A percentile compares a stretch with the other conserved stretches of the same genome.
phyloP scores from a whole-genome alignment of 352 stramenopile genomes.

The Globisporangium spinosum region DNA sequence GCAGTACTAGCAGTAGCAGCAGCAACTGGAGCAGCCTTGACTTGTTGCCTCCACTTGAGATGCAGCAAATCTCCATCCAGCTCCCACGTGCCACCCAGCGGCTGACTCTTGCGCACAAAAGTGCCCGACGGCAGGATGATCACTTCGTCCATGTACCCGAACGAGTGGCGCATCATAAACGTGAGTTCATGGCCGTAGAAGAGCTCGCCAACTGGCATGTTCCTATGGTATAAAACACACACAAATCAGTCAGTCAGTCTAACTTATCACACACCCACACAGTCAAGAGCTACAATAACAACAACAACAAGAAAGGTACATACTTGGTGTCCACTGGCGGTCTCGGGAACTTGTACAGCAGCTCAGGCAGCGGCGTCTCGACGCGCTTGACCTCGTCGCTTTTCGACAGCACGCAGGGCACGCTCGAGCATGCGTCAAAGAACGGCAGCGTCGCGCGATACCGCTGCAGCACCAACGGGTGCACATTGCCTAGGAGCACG shows the following conservation, averaged over 20 bases:
- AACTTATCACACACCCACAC: neutral
- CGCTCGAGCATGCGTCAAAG: constrained; percentile 68
- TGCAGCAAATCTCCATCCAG: constrained; percentile 79
- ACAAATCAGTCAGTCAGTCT: neutral
- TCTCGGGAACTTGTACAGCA: constrained; percentile 71
- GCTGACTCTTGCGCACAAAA: constrained; percentile 70
- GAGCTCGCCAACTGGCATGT: constrained; percentile 52
- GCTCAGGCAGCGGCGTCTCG: constrained; percentile 55
- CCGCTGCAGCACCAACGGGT: constrained; percentile 68
- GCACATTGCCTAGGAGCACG: constrained; percentile 62
- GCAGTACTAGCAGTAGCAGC: neutral
- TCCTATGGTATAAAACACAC: constrained; percentile 19
- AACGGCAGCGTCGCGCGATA: constrained; percentile 62
- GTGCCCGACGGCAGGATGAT: constrained; percentile 48
- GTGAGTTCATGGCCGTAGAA: constrained; percentile 80
- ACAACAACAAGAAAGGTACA: constrained; percentile 8
- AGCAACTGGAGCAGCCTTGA: constrained; percentile 11
- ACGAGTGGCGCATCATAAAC: constrained; percentile 73
- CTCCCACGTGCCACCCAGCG: constrained; percentile 67
- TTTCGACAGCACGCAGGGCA: constrained; percentile 69
- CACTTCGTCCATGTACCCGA: constrained; percentile 75
- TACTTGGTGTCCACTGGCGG: constrained; percentile 62
- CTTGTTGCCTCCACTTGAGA: constrained; percentile 59
- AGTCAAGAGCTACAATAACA: neutral
- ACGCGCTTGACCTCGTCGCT: constrained; percentile 42